A percentile compares a stretch with the other conserved stretches of the same genome.
These are phyloP conservation scores for Trichoderma gracile DNA, from an alignment of 2,329 filamentous ascomycete species.

Conservation along the genomic window DNA sequence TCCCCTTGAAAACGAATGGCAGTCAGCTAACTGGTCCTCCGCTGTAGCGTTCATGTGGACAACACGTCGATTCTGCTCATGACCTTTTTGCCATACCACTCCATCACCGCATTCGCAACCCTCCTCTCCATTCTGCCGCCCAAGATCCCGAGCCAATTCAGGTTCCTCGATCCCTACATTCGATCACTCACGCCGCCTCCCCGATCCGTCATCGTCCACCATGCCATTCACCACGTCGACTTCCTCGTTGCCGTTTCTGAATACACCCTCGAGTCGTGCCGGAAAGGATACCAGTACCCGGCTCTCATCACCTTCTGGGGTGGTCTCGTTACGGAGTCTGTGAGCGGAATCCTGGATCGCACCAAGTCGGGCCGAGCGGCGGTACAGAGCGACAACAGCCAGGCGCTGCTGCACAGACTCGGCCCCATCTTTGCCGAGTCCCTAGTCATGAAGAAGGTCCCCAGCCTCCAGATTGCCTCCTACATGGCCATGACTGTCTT, in stretches of 20 bases:
- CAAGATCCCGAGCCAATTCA: slow-evolving; percentile 73
- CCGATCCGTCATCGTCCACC: slow-evolving; percentile 78
- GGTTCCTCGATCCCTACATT: slow-evolving; percentile 85
- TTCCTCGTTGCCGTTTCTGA: slow-evolving; percentile 77
- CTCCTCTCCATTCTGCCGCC: slow-evolving; percentile 82
- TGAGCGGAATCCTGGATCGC: slow-evolving; percentile 78
- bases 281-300: slow-evolving; percentile 71
- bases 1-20: not conserved
- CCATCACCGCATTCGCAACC: slow-evolving; percentile 79
- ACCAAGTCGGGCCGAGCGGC: slow-evolving; percentile 72
- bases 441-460: slow-evolving; percentile 70
- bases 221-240: slow-evolving; percentile 73
- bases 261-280: slow-evolving; percentile 74
- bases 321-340: slow-evolving; percentile 79
- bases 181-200: slow-evolving; percentile 74
- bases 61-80: slow-evolving; percentile 77
- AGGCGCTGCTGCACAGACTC: slow-evolving; percentile 70
- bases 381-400: slow-evolving; percentile 77
- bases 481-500: slow-evolving; percentile 91
- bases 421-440: slow-evolving; percentile 73
- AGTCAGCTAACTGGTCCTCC: slow-evolving; percentile 20
- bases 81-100: slow-evolving; percentile 91
- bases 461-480: slow-evolving; percentile 79
- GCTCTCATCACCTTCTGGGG: slow-evolving; percentile 88
- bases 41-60: slow-evolving; percentile 78